Conservation (phyloP, 2,329 filamentous ascomycete species). For the Laburnicola sp. region DNA sequence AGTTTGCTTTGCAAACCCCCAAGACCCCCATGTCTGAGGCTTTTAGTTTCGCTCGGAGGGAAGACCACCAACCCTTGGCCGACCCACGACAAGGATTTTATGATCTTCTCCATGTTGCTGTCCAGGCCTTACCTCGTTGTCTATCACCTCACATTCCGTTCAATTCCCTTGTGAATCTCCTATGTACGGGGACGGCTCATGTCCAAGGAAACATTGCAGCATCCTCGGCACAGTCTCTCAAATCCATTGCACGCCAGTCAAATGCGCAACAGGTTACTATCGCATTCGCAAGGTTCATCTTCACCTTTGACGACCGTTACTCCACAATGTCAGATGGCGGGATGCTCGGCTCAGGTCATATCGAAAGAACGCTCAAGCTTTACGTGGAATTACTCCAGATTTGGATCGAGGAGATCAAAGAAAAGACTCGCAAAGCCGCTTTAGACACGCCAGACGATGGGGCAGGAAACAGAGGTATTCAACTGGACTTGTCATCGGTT, state of each 20-base stretch:
- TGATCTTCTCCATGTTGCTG: constrained; percentile 90
- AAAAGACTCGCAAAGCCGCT: constrained; percentile 75
- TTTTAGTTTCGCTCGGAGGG: constrained; percentile 84
- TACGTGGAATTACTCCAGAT: constrained; percentile 94
- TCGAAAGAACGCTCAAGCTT: constrained; percentile 87
- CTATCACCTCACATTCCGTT: constrained; percentile 88
- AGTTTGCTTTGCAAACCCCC: constrained; percentile 81
- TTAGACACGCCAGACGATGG: constrained; percentile 65
- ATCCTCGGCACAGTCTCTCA: constrained; percentile 89
- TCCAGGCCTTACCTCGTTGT: constrained; percentile 93
- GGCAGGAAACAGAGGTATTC: constrained; percentile 71
- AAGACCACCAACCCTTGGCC: constrained; percentile 71
- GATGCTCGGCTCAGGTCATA: constrained; percentile 90
- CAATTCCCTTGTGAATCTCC: constrained; percentile 87
- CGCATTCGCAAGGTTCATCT: constrained; percentile 95
- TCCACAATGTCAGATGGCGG: constrained; percentile 97
- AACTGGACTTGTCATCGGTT: constrained; percentile 82
- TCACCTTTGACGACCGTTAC: constrained; percentile 97
- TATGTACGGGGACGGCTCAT: constrained; percentile 96
- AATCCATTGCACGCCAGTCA: constrained; percentile 90
- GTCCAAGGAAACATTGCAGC: constrained; percentile 89
- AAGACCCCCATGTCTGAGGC: constrained; percentile 95
- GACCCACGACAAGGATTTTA: constrained; percentile 96
- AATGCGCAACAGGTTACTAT: constrained; percentile 95
- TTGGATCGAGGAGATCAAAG: constrained; percentile 95